phyloP scores from a whole-genome alignment of 805 yeast species.

The Hanseniaspora hatyaiensis region DNA sequence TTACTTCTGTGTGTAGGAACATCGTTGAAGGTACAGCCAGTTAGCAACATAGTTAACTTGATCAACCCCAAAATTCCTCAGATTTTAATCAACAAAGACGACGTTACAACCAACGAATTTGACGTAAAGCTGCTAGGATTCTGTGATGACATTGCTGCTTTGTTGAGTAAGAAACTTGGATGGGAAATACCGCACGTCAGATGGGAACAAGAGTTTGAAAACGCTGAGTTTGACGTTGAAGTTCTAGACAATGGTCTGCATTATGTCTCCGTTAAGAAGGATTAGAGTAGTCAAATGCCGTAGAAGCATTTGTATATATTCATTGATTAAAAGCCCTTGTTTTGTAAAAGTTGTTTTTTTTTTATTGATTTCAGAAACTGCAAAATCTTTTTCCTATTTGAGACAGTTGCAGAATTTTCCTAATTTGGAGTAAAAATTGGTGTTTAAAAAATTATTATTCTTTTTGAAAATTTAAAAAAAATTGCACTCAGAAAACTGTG shows the following conservation, averaged over 20 bases:
- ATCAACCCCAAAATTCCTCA: conserved; percentile 70
- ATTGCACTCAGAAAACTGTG: too few species aligned
- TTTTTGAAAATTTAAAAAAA: too few species aligned
- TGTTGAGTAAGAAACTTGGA: conserved; percentile 43
- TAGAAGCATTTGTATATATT: neutral
- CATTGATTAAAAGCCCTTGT: neutral
- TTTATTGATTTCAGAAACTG: too few species aligned
- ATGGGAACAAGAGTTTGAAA: conserved; percentile 31
- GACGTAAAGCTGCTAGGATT: conserved; percentile 66
- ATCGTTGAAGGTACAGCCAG: conserved; percentile 85
- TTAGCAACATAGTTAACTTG: conserved; percentile 70
- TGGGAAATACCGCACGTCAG: conserved; percentile 54
- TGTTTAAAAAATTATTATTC: too few species aligned
- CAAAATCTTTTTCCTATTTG: too few species aligned
- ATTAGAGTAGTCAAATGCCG: neutral
- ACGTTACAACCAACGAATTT: conserved; percentile 63
- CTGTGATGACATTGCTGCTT: conserved; percentile 72
- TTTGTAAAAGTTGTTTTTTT: too few species aligned
- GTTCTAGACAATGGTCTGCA: conserved; percentile 28
- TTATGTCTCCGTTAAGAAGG: conserved; percentile 18
- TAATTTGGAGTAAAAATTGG: too few species aligned
- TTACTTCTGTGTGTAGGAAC: conserved; percentile 78
- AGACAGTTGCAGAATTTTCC: too few species aligned
- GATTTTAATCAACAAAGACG: conserved; percentile 64
- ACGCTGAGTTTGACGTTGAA: conserved; percentile 19